Conservation (phyloP, 768 basidiomycete genomes). For the Podaxis sp. region DNA sequence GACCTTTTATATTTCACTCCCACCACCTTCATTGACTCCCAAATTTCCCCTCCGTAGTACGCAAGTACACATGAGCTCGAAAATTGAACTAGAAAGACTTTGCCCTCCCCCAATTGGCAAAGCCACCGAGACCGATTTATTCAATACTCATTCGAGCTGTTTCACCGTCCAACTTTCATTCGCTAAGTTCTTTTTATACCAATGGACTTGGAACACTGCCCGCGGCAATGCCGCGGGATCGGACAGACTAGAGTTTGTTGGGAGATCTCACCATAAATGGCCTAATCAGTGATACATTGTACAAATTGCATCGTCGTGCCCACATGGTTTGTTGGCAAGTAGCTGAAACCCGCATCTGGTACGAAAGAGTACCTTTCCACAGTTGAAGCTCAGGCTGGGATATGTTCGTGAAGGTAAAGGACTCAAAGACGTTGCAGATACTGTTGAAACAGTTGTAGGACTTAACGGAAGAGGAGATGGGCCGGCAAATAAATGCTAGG, state of each 20-base stretch:
- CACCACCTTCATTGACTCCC: too few relatives aligned
- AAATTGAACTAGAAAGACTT: too few relatives aligned
- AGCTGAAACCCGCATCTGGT: slow-evolving; percentile 22
- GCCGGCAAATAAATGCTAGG: slow-evolving; percentile 36
- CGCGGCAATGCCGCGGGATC: slow-evolving; percentile 24
- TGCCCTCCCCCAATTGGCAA: too few relatives aligned
- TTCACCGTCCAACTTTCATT: slow-evolving; percentile 20
- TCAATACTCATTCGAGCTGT: slow-evolving; percentile 18
- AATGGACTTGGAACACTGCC: slow-evolving; percentile 28
- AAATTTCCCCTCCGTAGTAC: too few relatives aligned
- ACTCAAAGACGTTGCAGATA: slow-evolving; percentile 42
- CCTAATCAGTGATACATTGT: slow-evolving; percentile 43
- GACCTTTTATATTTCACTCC: too few relatives aligned
- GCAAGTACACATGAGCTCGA: too few relatives aligned
- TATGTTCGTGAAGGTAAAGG: slow-evolving; percentile 19
- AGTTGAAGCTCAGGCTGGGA: slow-evolving; percentile 36
- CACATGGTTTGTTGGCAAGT: background rate
- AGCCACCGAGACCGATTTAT: background rate
- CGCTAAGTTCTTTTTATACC: slow-evolving; percentile 35
- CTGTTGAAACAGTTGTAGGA: slow-evolving; percentile 48
- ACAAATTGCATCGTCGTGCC: slow-evolving; percentile 20
- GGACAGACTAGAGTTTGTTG: slow-evolving; percentile 47
- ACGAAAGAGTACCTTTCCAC: slow-evolving; percentile 37
- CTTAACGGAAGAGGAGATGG: slow-evolving; percentile 41
- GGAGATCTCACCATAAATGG: slow-evolving; percentile 30